Evolutionary conservation across 306 rosid species (phyloP), one percentile per base, ranked within the genome.

Genomic region (Castanea mollissima): DNA sequence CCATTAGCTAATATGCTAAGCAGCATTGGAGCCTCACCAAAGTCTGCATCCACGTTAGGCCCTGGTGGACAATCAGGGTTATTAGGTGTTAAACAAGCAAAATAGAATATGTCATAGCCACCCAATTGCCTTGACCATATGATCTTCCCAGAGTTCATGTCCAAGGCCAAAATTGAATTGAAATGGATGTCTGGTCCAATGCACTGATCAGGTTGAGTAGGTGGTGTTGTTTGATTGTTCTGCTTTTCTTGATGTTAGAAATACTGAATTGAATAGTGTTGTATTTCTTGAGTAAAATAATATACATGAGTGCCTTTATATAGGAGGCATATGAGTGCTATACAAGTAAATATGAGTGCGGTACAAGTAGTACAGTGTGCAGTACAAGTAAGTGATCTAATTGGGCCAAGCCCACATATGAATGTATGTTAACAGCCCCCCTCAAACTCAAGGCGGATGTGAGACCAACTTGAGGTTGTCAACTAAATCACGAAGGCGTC

Each of bases 21-120:
- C 31, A 86, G 46, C 87, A 80, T 80, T 2, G 83, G 87, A 15
- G 83, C 87, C 75, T 83, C 89, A 27, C 85, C 87, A 35, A 83
- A 86, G 73, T 86, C 89, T 0, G 87, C 81, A n/a, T 80, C 85
- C 21, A 57, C 5, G 21, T 80, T 86, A 8, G 89, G 89, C 60
- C 85, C 87, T 5, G 85, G 81, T 1, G 89, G 89, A 60, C 87
- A 83, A 67, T 83, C 87, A 4, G 89, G 87, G 74, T 86, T 86
- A 75, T 78, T 83, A 9, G 89, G 87, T 19, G 44, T 69, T 72
- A 86, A 71, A 52, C 85, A 83, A 15, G 77, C 87, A 1, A 83
- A 83, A 44, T 60, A 77, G 65, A 83, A 86, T 20, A 83, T 31
- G 67, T 86, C 87, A 18, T 83, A 83, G 20, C 87, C 83, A 9